Base-by-base conservation (phyloP, 768 basidiomycete genomes). In the Boletus huronensis region DNA sequence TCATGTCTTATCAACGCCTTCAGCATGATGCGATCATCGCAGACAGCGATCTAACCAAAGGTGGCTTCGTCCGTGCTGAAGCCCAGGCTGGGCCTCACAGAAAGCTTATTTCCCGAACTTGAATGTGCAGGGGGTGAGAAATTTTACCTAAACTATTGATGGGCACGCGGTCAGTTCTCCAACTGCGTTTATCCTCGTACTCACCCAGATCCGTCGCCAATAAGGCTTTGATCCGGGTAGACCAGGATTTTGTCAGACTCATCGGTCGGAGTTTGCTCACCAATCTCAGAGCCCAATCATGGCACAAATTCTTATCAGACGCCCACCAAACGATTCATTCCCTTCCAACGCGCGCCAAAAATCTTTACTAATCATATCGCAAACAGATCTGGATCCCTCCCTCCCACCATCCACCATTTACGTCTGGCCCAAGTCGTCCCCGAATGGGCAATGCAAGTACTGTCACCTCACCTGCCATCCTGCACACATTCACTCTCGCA, bases 261-360 rank as follows among this genome's bases (percentile, higher is more conserved):
- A 64, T 60, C 59, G 58, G 62, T 14, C 26, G 40, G 26, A n/a
- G 31, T 28, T 41, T 13, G 10, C 9, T 23, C 19, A 14, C n/a
- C 34, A 49, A 23, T 58, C 51, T 40, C 55, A 39, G 42, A 52
- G 21, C 43, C 17, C 11, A 42, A 47, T 48, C 42, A 13, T 42
- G 31, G 36, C 50, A 49, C 46, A 16, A 31, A 16, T 44, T 23
- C 59, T 64, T 67, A 59, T 66, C 62, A 58, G 34, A 7, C 58
- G 53, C 55, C 44, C 39, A 13, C 36, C 47, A 25, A 14, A 48
- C 13, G 1, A n/a, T 21, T 29, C 14, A 19, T 3, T 44, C 5
- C 32, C 25, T 42, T n/a, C n/a, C n/a, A n/a, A 0, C 3, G 32
- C 16, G 36, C 43, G 46, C 40, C 17, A 31, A 44, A 48, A 43